These are phyloP conservation scores for Acmispon strigosus DNA, from an alignment of 306 rosid species.

Conservation along the genomic window DNA sequence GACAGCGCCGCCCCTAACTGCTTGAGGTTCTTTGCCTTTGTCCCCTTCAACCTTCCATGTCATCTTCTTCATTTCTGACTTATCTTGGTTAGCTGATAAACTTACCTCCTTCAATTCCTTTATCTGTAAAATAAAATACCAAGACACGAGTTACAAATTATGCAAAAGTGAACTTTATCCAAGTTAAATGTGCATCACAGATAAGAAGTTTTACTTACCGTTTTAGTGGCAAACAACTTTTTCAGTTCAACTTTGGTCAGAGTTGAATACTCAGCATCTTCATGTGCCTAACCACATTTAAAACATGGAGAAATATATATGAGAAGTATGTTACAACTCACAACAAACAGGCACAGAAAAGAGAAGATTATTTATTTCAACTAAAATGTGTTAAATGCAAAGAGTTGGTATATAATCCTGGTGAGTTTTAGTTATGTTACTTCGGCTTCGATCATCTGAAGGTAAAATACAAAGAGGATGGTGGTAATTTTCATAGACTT, in stretches of 20 bases:
- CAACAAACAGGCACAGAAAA: not conserved
- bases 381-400: not conserved
- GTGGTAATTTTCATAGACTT: not conserved
- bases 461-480: not conserved
- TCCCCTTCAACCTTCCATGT: constrained; percentile 60
- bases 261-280: constrained; percentile 57
- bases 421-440: not conserved
- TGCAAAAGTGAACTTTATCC: not conserved
- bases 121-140: constrained; percentile 36
- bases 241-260: constrained; percentile 67
- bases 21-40: constrained; percentile 15
- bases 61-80: constrained; percentile 53
- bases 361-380: not conserved
- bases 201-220: constrained; percentile 27
- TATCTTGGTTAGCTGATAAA: constrained; percentile 73
- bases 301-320: constrained; percentile 5
- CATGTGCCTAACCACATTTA: constrained; percentile 39
- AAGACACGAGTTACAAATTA: not conserved
- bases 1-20: constrained; percentile 44
- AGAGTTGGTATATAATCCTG: not conserved
- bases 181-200: not conserved
- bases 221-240: constrained; percentile 56
- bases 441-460: not conserved
- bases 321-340: not conserved
- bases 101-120: constrained; percentile 50